A percentile compares a stretch with the other conserved stretches of the same genome.
These are phyloP conservation scores for Debaryomyces tyrocola DNA, from an alignment of 805 yeast species.

Conservation along the genomic window DNA sequence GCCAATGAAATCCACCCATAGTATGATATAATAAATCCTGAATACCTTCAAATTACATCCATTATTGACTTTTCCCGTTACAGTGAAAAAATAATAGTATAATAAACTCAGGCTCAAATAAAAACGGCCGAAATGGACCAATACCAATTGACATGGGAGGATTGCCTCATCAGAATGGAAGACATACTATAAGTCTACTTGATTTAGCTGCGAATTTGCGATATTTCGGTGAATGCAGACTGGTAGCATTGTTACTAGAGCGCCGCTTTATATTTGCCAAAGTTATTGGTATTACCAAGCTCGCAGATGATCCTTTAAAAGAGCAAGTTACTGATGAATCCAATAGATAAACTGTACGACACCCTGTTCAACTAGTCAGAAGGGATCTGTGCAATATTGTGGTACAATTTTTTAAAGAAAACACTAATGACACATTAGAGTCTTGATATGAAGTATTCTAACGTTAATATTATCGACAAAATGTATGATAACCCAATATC, in stretches of 20 bases:
- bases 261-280: constrained; percentile 35
- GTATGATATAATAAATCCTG: no score
- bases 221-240: constrained; percentile 44
- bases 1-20: no score
- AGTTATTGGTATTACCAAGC: constrained; percentile 29
- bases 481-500: constrained; percentile 30
- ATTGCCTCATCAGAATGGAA: no score
- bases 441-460: constrained; percentile 33
- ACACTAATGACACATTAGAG: constrained; percentile 42
- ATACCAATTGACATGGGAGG: no score
- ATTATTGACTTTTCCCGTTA: no score
- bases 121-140: no score
- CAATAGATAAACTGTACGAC: constrained; percentile 10
- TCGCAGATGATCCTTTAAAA: constrained; percentile 38
- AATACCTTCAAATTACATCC: no score
- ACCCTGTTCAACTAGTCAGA: constrained; percentile 9
- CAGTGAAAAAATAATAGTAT: no score
- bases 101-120: no score
- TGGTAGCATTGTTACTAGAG: constrained; percentile 41
- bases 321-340: constrained; percentile 1
- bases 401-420: constrained; percentile 29
- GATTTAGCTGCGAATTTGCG: constrained; percentile 36
- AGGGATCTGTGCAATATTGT: background rate
- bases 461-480: constrained; percentile 20
- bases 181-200: constrained; percentile 26